Base-by-base conservation (phyloP, 2,329 filamentous ascomycete species). In the Tolypocladium endophyticum region DNA sequence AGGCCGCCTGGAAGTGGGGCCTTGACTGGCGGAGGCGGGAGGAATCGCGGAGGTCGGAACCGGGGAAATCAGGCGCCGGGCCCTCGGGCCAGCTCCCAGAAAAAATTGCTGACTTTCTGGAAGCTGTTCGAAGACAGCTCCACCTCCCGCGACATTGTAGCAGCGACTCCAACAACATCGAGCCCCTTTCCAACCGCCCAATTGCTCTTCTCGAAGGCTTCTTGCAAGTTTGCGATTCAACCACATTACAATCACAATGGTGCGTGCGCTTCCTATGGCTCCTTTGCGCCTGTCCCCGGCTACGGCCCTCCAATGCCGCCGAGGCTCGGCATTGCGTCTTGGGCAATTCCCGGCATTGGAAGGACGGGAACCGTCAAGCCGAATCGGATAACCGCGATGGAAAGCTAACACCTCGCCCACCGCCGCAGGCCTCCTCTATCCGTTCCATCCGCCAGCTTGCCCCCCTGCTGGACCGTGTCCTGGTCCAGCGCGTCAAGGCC, bases 401-500 rank as follows among this genome's bases (percentile, higher is more conserved):
- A 53, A 30, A 35, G 11, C 30, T 54, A 23, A 54, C 50, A 5
- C 14, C 20, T 52, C n/a, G 20, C 12, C 18, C 39, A 56, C 9
- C 45, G 36, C 58, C 30, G 4, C 62, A 87, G 85, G 77, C 84
- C 68, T 87, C 85, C 73, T 84, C 92, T 66, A 85, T 97, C 81
- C 94, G 93, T 77, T 95, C 89, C 75, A 92, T 99, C 86, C 94
- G 93, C 80, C 87, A 87, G 72, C 92, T 99, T 70, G 89, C 88
- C 62, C 94, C 94, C 64, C 92, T 99, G 68, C 87, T 99, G 78
- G 94, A 99, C 86, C 93, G 94, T 71, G 92, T 99, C 69, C 88
- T 99, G 65, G 91, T 99, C 68, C 94, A 99, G 87, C 91, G 94
- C 78, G 80, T 97, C 80, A 97, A 97, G 83, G 90, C 93, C 71